Percentiles rank a stretch among this genome's conserved stretches.
Conservation (phyloP, 2,329 filamentous ascomycete genomes). For the Peltaster fructicola region DNA sequence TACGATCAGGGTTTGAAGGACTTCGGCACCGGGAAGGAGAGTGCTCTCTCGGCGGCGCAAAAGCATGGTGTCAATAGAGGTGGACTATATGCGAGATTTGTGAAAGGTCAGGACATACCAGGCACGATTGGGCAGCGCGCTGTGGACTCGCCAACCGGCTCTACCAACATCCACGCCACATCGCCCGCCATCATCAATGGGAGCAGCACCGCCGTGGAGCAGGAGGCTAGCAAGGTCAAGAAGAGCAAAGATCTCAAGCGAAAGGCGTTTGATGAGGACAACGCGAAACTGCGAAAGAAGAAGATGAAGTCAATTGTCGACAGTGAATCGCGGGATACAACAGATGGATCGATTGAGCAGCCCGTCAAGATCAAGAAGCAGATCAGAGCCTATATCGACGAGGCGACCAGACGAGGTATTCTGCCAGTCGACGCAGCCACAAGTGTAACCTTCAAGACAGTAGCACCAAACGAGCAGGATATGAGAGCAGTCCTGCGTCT, state of each 20-base stretch:
- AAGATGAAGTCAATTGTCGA: too few species aligned
- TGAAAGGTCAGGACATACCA: constrained; percentile 58
- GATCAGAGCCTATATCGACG: too few species aligned
- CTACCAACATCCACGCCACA: constrained; percentile 4
- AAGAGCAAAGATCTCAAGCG: constrained; percentile 1
- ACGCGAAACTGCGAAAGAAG: too few species aligned
- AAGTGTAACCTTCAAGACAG: too few species aligned
- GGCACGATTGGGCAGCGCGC: constrained; percentile 41
- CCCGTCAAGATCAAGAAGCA: too few species aligned
- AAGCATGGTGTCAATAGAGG: constrained; percentile 30
- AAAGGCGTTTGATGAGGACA: constrained; percentile 1
- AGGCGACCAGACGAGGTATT: constrained; percentile 4
- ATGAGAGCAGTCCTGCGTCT: too few species aligned
- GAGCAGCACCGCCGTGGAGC: constrained; percentile 4
- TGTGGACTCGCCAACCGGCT: constrained; percentile 3
- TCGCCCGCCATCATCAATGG: constrained; percentile 2
- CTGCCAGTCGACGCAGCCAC: constrained; percentile 1
- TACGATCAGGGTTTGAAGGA: constrained; percentile 82
- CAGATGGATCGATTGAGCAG: too few species aligned
- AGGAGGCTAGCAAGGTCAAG: constrained; percentile 1
- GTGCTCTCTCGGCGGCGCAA: constrained; percentile 30
- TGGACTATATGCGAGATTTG: constrained; percentile 69
- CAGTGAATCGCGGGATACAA: too few species aligned
- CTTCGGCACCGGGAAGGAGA: constrained; percentile 44
- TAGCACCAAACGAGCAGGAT: too few species aligned